Evolutionary conservation across 495 filamentous ascomycete genomes (phyloP).

Genomic region (Hypoxylon fragiforme): DNA sequence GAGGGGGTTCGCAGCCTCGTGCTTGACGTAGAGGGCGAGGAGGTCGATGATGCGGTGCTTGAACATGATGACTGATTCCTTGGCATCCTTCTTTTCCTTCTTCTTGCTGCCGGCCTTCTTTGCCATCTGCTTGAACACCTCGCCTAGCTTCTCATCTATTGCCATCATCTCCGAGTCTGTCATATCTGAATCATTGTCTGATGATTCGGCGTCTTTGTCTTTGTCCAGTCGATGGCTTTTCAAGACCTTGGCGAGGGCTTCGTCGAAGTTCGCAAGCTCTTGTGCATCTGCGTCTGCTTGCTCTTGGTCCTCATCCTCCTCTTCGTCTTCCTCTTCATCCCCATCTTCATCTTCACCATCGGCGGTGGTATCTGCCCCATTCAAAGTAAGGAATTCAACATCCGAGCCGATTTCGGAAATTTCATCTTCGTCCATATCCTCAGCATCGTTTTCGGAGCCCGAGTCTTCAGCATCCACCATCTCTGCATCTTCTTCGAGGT

Average conservation of each 20-base stretch:
- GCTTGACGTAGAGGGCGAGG: slow-evolving; percentile 81
- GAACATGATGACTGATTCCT: slow-evolving; percentile 89
- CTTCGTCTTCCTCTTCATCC: slow-evolving; percentile 51
- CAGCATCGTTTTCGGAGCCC: slow-evolving; percentile 41
- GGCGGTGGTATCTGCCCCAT: slow-evolving; percentile 31
- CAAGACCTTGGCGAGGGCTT: slow-evolving; percentile 75
- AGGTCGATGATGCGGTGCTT: slow-evolving; percentile 91
- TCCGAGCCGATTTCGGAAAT: slow-evolving; percentile 47
- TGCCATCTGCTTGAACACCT: slow-evolving; percentile 75
- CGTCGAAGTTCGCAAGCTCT: slow-evolving; percentile 66
- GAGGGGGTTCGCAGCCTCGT: slow-evolving; percentile 66
- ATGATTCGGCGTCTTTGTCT: slow-evolving; percentile 54
- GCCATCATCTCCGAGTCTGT: slow-evolving; percentile 95
- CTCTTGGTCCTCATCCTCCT: slow-evolving; percentile 45
- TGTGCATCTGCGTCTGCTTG: slow-evolving; percentile 42
- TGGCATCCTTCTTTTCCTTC: slow-evolving; percentile 81
- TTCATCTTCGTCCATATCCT: slow-evolving; percentile 41
- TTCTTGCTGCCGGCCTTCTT: slow-evolving; percentile 62
- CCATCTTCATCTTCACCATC: slow-evolving; percentile 47
- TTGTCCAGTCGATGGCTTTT: slow-evolving; percentile 62
- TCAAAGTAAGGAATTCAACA: slow-evolving; percentile 49
- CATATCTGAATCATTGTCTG: slow-evolving; percentile 74
- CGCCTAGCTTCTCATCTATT: slow-evolving; percentile 76
- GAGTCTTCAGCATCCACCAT: slow-evolving; percentile 50
- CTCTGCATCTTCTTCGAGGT: slow-evolving; percentile 62